These are phyloP conservation scores for Coemansia aciculifera DNA, from an alignment of 192 early-diverging fungal genomes.

Conservation along the genomic window DNA sequence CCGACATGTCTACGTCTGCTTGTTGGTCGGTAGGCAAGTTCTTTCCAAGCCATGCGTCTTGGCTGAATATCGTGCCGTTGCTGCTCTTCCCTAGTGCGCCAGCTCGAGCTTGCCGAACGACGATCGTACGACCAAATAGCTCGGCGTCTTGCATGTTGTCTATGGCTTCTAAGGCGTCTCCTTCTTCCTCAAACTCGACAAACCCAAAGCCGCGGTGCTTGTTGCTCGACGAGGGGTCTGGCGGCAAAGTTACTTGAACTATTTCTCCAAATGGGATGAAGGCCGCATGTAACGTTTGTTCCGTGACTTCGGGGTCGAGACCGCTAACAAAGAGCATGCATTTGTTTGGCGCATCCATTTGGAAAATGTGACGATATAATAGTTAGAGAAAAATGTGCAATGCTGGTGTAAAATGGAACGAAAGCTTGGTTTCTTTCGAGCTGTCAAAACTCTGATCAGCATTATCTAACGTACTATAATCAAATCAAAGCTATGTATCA, in stretches of 20 bases:
- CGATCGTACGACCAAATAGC: conserved; percentile 85
- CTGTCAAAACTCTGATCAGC: no score
- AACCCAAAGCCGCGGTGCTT: conserved; percentile 94
- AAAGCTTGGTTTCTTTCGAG: no score
- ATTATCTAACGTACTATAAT: no score
- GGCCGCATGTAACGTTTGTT: conserved; percentile 76
- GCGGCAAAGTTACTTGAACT: conserved; percentile 80
- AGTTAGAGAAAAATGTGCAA: neutral
- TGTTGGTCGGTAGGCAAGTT: conserved; percentile 6
- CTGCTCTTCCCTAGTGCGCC: neutral
- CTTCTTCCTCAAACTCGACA: conserved; percentile 84
- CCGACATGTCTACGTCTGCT: neutral
- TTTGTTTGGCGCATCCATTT: conserved; percentile 37
- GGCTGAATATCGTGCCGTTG: conserved; percentile 22
- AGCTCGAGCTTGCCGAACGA: conserved; percentile 81
- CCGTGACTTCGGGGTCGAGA: conserved; percentile 76
- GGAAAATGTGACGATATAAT: neutral
- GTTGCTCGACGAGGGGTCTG: conserved; percentile 75
- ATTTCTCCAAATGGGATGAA: conserved; percentile 98
- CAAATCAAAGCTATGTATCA: no score
- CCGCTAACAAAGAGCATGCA: conserved; percentile 63
- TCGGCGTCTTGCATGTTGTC: conserved; percentile 94
- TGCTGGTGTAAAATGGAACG: no score
- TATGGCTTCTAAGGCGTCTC: conserved; percentile 84
- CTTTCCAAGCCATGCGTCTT: conserved; percentile 29